Evolutionary conservation across 345 rosid species (phyloP).

Genomic region (Pelargonium nanum): DNA sequence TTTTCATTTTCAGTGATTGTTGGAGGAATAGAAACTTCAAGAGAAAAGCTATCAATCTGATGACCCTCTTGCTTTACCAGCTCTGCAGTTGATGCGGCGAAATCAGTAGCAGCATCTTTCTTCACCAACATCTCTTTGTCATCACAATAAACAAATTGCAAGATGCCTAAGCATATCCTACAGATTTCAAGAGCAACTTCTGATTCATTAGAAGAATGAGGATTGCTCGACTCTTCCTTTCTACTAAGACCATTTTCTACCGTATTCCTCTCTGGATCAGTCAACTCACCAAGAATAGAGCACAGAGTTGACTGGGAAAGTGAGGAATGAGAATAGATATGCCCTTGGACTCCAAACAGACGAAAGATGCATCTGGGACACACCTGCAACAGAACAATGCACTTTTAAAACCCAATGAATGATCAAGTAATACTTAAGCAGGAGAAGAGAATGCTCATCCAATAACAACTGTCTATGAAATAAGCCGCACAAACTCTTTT

Average conservation of each 20-base stretch:
- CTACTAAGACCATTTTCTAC: conserved; percentile 1
- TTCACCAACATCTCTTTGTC: conserved; percentile 28
- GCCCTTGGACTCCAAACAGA: conserved; percentile 36
- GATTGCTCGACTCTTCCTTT: conserved; percentile 1
- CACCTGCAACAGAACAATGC: conserved; percentile 33
- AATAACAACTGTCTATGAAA: neutral
- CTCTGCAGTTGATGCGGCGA: conserved; percentile 40
- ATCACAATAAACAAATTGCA: conserved; percentile 49
- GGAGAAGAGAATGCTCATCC: neutral
- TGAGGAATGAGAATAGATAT: conserved; percentile 18
- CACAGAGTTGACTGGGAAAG: conserved; percentile 21
- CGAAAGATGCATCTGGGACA: conserved; percentile 71
- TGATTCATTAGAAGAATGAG: conserved; percentile 5
- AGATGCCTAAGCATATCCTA: conserved; percentile 60
- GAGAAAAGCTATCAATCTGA: conserved; percentile 53
- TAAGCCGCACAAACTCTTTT: neutral
- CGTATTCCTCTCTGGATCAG: conserved; percentile 6
- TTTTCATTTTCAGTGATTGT: conserved; percentile 42
- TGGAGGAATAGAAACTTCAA: conserved; percentile 64
- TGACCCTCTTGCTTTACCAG: conserved; percentile 51
- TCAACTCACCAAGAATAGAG: conserved; percentile 14
- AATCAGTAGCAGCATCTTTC: conserved; percentile 26
- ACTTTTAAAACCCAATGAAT: neutral
- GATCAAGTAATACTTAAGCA: neutral
- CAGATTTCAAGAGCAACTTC: conserved; percentile 37